Conservation (phyloP, 1,139 yeast species). For the Sugiyamaella castrensis region DNA sequence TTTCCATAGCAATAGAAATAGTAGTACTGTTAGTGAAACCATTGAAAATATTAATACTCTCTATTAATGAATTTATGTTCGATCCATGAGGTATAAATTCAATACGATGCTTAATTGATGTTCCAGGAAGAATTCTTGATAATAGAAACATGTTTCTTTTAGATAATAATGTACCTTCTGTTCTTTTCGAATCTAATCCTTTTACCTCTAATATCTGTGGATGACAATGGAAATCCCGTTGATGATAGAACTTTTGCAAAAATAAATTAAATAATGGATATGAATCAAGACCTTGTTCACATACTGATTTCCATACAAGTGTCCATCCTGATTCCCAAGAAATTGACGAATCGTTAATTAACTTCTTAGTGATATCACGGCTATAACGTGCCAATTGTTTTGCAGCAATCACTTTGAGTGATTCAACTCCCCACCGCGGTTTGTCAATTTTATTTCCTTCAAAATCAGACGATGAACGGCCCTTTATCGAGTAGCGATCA, state of each 20-base stretch:
- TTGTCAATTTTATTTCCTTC: too few relatives aligned
- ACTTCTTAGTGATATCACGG: constrained; percentile 13
- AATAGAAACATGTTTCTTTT: constrained; percentile 7
- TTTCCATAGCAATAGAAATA: background rate
- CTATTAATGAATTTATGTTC: background rate
- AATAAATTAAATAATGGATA: constrained; percentile 27
- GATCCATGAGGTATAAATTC: constrained; percentile 13
- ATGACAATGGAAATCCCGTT: constrained; percentile 25
- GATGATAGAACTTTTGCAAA: constrained; percentile 22
- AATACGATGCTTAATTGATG: constrained; percentile 11
- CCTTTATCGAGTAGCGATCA: too few relatives aligned
- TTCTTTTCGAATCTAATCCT: background rate
- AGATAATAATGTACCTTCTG: background rate
- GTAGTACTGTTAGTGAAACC: background rate
- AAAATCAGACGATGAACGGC: too few relatives aligned
- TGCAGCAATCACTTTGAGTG: constrained; percentile 16
- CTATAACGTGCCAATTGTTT: constrained; percentile 15
- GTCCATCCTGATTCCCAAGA: constrained; percentile 26
- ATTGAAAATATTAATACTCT: background rate
- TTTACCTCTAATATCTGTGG: background rate
- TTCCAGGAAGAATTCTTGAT: constrained; percentile 6
- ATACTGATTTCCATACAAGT: constrained; percentile 27
- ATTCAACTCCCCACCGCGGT: constrained; percentile 1
- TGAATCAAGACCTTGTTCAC: constrained; percentile 28
- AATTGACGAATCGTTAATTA: constrained; percentile 12